Percentiles rank a stretch among this genome's conserved stretches.
Conservation (phyloP, 2,329 filamentous ascomycete genomes). For the Colletotrichum cuscutae region DNA sequence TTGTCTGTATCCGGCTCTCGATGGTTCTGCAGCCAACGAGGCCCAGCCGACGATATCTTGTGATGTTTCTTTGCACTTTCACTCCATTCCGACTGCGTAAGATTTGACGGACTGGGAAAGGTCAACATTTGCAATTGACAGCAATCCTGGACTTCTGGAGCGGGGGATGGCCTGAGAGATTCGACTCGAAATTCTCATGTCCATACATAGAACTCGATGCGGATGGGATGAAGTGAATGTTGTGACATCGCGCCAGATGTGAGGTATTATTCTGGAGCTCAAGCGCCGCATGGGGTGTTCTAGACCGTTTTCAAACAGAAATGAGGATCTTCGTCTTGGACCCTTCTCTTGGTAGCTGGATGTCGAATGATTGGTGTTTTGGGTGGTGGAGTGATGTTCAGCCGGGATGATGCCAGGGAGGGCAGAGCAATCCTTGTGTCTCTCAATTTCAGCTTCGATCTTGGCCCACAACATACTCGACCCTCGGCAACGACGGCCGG, state of each 20-base stretch:
- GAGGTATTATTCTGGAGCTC: background rate
- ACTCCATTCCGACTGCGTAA: background rate
- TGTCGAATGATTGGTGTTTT: background rate
- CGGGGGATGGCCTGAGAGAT: background rate
- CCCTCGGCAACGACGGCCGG: background rate
- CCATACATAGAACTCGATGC: background rate
- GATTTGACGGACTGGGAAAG: background rate
- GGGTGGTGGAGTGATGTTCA: background rate
- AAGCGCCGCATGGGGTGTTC: background rate
- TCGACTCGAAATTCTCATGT: background rate
- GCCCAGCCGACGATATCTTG: background rate
- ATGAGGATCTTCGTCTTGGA: background rate
- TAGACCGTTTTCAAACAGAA: background rate
- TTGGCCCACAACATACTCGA: background rate
- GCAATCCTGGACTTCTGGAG: background rate
- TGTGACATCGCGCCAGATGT: background rate
- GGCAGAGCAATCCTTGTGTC: background rate
- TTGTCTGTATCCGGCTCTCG: background rate
- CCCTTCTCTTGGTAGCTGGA: background rate
- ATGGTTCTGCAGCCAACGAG: background rate
- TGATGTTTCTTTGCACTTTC: background rate
- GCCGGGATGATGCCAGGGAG: background rate
- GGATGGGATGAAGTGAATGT: background rate
- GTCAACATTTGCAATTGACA: background rate
- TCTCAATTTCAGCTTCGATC: background rate